Evolutionary conservation across 192 early-diverging fungal genomes (phyloP), one percentile per base, ranked within the genome.

Genomic region (Mortierella alpina): DNA sequence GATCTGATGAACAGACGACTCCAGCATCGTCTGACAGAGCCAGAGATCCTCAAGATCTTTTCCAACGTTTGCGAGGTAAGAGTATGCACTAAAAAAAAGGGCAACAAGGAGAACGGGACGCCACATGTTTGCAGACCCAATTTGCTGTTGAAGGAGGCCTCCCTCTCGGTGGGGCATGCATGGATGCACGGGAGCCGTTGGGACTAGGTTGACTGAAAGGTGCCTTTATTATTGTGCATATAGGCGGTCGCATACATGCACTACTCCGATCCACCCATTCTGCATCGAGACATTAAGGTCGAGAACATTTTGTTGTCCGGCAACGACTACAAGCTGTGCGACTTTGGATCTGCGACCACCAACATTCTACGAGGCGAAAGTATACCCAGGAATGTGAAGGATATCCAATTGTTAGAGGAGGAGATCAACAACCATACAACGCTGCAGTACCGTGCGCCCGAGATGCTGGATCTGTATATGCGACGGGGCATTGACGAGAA

Each of bases 401-500:
- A 97, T 66, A 91, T 97, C 44, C 87, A 91, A 63, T 70, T 75
- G 11, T 49, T 97, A 44, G 96, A 99, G 61, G 97, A 98, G 11
- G 97, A 99, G 68, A 91, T 99, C 59, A 91, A 92, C 77, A 89
- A 88, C 63, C 89, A 91, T 68, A 99, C 97, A 1, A 99, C 97
- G 20, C 77, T 97, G 22, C 96, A 99, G 81, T 99, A 99, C 84
- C 88, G 97, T 15, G 92, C 97, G 3, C 97, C 97, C 5, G 97
- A 99, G 80, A 92, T 99, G 90, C 87, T 96, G 68, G 96, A 99
- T 86, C 73, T 99, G 61, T 98, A 97, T 77, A 87, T 92, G 84
- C 91, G 88, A 48, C 78, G 84, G 42, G 95, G 95, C 3, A 82
- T 99, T 42, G 92, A 89, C 67, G 96, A 97, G 71, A 96, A 97